A percentile compares a stretch with the other conserved stretches of the same genome.
Evolutionary conservation across 345 rosid genomes (phyloP).

Genomic region (Excoecaria cochinchinensis): DNA sequence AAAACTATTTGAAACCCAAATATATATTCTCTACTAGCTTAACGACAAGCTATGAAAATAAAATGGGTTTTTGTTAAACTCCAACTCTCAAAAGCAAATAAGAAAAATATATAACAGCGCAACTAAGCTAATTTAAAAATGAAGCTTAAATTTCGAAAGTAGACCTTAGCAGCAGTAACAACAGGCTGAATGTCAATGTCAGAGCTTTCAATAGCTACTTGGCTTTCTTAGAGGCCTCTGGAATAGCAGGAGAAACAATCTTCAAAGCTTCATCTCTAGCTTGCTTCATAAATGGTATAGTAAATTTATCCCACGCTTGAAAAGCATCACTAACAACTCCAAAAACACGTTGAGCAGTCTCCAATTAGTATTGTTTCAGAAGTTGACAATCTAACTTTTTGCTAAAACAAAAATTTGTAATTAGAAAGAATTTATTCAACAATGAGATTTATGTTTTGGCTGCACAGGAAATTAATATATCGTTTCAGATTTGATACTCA

Average conservation of each 20-base stretch:
- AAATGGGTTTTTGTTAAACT: not conserved
- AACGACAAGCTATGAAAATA: not conserved
- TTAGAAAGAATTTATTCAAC: too few species aligned
- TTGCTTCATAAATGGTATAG: conserved; percentile 64
- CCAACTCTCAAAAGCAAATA: conserved; percentile 3
- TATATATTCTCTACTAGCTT: not conserved
- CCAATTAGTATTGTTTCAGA: too few species aligned
- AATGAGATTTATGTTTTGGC: too few species aligned
- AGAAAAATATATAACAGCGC: not conserved
- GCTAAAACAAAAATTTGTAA: too few species aligned
- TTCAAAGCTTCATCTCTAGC: conserved; percentile 81
- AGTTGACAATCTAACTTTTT: too few species aligned
- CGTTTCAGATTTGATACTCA: too few species aligned
- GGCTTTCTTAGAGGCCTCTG: conserved; percentile 84
- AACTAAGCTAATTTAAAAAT: not conserved
- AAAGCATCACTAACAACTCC: conserved; percentile 56
- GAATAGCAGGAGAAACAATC: conserved; percentile 77
- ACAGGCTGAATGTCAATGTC: conserved; percentile 80
- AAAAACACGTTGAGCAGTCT: conserved; percentile 54
- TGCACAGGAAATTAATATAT: too few species aligned
- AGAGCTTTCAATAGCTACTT: conserved; percentile 77
- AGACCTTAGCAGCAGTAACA: conserved; percentile 74
- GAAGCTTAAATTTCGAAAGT: not conserved
- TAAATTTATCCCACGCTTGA: conserved; percentile 74
- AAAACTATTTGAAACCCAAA: not conserved